Evolutionary conservation across 495 filamentous ascomycete species (phyloP).

Genomic region (Hypoxylon trugodes): DNA sequence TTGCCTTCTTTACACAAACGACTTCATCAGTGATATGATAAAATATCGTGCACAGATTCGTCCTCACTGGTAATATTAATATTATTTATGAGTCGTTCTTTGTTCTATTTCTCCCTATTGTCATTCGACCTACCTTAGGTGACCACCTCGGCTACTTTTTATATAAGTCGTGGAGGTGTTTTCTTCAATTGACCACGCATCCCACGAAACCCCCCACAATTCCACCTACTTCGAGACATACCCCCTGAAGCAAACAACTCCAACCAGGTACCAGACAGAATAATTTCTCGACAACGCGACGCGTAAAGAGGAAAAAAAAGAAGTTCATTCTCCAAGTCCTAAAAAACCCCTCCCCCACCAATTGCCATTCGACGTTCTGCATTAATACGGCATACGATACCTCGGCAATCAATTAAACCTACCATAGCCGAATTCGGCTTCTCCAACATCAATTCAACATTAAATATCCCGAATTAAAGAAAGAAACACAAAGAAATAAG

Average conservation of each 20-base stretch:
- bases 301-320: constrained; percentile 19
- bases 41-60: constrained; percentile 18
- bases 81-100: too few species aligned
- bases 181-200: constrained; percentile 10
- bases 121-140: neutral
- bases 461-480: neutral
- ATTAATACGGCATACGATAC: neutral
- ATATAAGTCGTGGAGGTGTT: constrained; percentile 7
- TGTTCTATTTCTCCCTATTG: constrained; percentile 5
- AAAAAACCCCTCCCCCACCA: constrained; percentile 29
- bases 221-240: constrained; percentile 8
- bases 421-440: neutral
- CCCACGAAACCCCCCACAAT: constrained; percentile 16
- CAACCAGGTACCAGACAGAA: constrained; percentile 7
- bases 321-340: constrained; percentile 10
- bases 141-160: neutral
- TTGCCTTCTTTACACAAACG: neutral
- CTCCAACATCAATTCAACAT: neutral
- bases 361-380: too few species aligned
- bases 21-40: constrained; percentile 17
- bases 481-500: too few species aligned
- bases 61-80: too few species aligned
- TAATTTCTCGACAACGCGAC: constrained; percentile 19
- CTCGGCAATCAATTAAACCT: constrained; percentile 3
- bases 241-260: constrained; percentile 4